Base-by-base conservation (phyloP, 495 filamentous ascomycete genomes). In the Talaromyces wortmannii region DNA sequence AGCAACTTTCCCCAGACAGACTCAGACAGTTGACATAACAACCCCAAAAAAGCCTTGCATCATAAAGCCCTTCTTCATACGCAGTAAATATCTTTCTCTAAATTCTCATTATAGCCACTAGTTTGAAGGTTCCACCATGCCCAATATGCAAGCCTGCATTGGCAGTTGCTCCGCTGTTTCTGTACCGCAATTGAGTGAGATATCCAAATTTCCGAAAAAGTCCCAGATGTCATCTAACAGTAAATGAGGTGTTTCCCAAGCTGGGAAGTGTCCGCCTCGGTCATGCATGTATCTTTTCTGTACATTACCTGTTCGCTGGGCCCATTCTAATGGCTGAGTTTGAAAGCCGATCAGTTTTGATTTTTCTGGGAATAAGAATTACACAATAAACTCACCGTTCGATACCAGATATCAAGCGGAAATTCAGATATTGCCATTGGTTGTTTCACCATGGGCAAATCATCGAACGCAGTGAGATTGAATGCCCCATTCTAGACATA, bases 201-300 rank as follows among this genome's bases (percentile, higher is more conserved):
- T 40, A 40, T 40, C 36, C 36, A 40, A 13, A 40, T 40, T 13
- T 10, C 36, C 36, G 16, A 57, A 64, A 55, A 61, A 64, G 6
- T 65, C 61, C 33, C 61, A 56, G 53, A 76, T 46, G 61, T 75
- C 68, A 52, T 52, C 54, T 15, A 67, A 61, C 44, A 73, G 65
- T 42, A 61, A 15, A 18, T 70, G 62, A 23, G 70, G 70, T 45
- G 63, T 53, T 56, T 73, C 72, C 49, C 63, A 62, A 13, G 69
- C 65, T 2, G 72, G 67, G 55, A 75, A 75, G 59, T 75, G 72
- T 0, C 69, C 72, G 13, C 70, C 70, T 31, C 50, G 50, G n/a
- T 66, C 62, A 59, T 75, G 64, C 17, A 66, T 53, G 17, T 47
- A 57, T 59, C 68, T 65, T 29, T 57, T 69, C 42, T 67, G 54